Conservation (phyloP, 345 rosid species). For the Raphanus sativus region DNA sequence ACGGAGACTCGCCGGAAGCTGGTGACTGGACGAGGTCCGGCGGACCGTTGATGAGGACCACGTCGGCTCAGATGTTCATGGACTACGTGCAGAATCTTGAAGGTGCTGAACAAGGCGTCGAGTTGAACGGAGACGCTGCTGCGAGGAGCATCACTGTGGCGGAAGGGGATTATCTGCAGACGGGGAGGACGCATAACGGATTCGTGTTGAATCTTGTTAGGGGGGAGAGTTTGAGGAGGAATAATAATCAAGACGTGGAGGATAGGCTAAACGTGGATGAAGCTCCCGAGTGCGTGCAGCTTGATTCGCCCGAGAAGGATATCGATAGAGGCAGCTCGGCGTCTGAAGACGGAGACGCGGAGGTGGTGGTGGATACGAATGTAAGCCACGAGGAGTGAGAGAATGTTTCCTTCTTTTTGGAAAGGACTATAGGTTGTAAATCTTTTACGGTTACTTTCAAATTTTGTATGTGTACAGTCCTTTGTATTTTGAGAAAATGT, state of each 20-base stretch:
- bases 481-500: neutral
- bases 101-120: constrained; percentile 40
- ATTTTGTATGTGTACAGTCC: constrained; percentile 1
- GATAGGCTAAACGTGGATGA: constrained; percentile 34
- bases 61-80: constrained; percentile 71
- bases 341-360: constrained; percentile 52
- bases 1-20: constrained; percentile 70
- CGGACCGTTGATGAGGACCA: constrained; percentile 93
- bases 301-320: constrained; percentile 67
- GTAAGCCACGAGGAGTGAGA: neutral
- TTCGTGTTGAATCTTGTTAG: constrained; percentile 71
- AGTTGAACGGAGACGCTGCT: constrained; percentile 35
- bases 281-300: constrained; percentile 61
- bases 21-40: constrained; percentile 94
- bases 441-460: neutral
- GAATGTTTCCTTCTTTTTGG: neutral
- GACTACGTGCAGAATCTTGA: constrained; percentile 76
- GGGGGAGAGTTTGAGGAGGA: constrained; percentile 56
- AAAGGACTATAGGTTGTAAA: neutral
- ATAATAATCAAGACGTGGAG: constrained; percentile 35
- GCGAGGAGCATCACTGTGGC: constrained; percentile 58
- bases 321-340: constrained; percentile 60
- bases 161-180: constrained; percentile 85
- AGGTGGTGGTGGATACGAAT: constrained; percentile 2
- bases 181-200: constrained; percentile 68